Evolutionary conservation across 192 early-diverging fungal genomes (phyloP), one percentile per base, ranked within the genome.

Genomic region (Umbelopsis isabellina): DNA sequence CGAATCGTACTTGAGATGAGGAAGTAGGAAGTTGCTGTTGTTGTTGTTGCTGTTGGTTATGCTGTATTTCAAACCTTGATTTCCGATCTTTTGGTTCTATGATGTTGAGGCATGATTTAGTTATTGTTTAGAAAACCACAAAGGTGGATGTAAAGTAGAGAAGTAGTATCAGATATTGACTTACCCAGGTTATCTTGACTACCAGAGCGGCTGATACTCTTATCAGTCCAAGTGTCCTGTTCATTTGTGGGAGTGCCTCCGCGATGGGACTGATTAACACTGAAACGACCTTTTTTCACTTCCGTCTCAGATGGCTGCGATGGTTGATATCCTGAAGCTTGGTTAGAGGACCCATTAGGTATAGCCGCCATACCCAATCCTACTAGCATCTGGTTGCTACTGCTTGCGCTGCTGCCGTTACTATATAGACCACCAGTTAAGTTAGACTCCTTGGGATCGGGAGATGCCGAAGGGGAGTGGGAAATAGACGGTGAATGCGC

Each of bases 231-330:
- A 13, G 55, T 11, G 30, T 61, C 55, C 11, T 21, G 46, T 1
- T 66, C 64, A 72, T 44, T 52, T 18, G 70, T 41, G 21, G 65
- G 37, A 3, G 64, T 51, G n/a, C 30, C 23, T 49, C 35, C 48
- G 7, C 22, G 49, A 27, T 35, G 66, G 3, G 37, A 64, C 46
- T 67, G 74, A 46, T 65, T 75, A 46, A 90, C 85, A 76, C 86
- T 89, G 69, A 91, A 92, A 22, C 91, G 80, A 11, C 90, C 90
- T 67, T 89, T 91, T 65, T 80, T 86, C 9, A 90, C 81, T 72
- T 86, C 83, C 7, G 23, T 68, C 18, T 68, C 49, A 35, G 48
- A 46, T 15, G 50, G 18, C 10, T 46, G 23, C 51, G 71, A 18
- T 12, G 66, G 1, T 22, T 16, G 30, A 44, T 49, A 41, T 10